Evolutionary conservation across 257 asterid genomes (phyloP).

Genomic region (Parsonsia alboflavescens): DNA sequence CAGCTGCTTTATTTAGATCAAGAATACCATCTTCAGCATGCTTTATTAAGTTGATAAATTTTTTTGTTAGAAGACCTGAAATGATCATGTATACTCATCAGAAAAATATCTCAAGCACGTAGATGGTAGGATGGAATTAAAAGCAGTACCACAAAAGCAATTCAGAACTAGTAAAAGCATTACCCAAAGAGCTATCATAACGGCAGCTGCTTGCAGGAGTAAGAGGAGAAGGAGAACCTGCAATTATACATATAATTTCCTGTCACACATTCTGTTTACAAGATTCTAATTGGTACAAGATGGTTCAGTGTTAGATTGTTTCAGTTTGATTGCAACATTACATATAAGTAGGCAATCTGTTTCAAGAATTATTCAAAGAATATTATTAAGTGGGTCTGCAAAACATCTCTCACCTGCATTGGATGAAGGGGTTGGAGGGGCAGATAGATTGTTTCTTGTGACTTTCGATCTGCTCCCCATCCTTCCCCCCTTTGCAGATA

Average conservation of each 20-base stretch:
- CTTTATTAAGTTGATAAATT: conserved; percentile 43
- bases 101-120: background rate
- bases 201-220: conserved; percentile 97
- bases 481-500: conserved; percentile 72
- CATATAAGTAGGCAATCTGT: background rate
- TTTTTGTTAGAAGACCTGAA: conserved; percentile 49
- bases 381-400: background rate
- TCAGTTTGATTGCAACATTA: background rate
- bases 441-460: conserved; percentile 52
- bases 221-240: conserved; percentile 81
- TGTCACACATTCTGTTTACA: background rate
- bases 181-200: conserved; percentile 86
- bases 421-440: conserved; percentile 58
- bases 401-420: conserved; percentile 50
- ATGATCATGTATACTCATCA: conserved; percentile 6
- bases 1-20: conserved; percentile 93
- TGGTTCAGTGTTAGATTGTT: background rate
- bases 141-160: background rate
- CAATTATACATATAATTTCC: conserved; percentile 17
- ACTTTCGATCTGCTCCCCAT: conserved; percentile 48
- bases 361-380: background rate
- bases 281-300: background rate
- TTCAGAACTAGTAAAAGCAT: conserved; percentile 8
- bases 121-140: background rate
- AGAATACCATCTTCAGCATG: conserved; percentile 76